phyloP scores from a whole-genome alignment of 1,139 yeast species.

The Arxiozyma slooffiae region DNA sequence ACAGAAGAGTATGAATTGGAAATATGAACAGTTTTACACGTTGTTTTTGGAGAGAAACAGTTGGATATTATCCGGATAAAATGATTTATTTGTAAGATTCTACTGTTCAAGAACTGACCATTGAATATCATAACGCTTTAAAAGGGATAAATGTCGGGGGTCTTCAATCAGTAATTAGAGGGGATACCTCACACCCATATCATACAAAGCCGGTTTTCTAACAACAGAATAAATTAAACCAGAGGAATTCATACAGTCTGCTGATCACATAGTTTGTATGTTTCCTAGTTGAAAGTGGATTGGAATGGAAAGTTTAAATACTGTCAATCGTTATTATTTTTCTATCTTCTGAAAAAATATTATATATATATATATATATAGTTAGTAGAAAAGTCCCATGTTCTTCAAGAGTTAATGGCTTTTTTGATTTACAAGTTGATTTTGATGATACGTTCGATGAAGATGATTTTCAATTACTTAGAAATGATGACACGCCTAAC shows the following conservation, averaged over 20 bases:
- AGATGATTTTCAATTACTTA: conserved; percentile 13
- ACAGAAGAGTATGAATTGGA: background rate
- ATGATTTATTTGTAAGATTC: too few species aligned
- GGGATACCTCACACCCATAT: conserved; percentile 87
- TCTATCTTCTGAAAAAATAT: conserved; percentile 83
- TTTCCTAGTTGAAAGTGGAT: conserved; percentile 97
- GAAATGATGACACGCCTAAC: conserved; percentile 15
- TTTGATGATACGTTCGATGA: conserved; percentile 18
- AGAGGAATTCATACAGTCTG: conserved; percentile 83
- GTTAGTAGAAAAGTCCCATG: conserved; percentile 88
- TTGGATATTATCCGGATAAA: background rate
- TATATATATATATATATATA: too few species aligned
- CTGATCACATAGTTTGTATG: conserved; percentile 81
- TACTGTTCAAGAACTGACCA: background rate
- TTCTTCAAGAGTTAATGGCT: conserved; percentile 58
- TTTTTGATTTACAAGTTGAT: conserved; percentile 33
- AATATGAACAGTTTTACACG: too few species aligned
- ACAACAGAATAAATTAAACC: conserved; percentile 89
- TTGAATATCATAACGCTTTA: background rate
- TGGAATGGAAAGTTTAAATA: conserved; percentile 27
- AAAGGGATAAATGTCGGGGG: conserved; percentile 35
- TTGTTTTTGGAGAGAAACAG: too few species aligned
- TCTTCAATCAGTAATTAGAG: conserved; percentile 77
- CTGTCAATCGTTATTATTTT: conserved; percentile 42
- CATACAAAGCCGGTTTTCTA: conserved; percentile 70